Evolutionary conservation across 2,329 filamentous ascomycete genomes (phyloP).

Genomic region (Aspergillus clavatus): DNA sequence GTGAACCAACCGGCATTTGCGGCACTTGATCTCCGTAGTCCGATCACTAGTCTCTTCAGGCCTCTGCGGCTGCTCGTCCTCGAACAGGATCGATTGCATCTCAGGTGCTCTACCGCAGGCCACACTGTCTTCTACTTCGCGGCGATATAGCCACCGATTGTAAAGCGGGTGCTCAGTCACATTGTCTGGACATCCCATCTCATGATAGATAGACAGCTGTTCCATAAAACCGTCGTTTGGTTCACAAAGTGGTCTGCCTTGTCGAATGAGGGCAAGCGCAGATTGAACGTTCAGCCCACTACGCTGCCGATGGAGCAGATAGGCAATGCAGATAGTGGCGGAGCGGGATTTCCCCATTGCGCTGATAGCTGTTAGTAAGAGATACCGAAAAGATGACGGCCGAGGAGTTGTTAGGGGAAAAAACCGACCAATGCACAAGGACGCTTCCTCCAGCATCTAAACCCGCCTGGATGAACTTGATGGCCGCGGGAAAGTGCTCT

Average conservation of each 20-base stretch:
- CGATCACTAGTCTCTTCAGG: constrained; percentile 18
- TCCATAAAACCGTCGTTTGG: constrained; percentile 90
- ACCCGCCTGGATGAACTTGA: constrained; percentile 77
- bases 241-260: constrained; percentile 71
- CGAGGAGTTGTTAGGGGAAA: too few species aligned
- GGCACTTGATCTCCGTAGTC: constrained; percentile 68
- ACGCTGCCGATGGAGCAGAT: constrained; percentile 62
- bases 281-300: constrained; percentile 55
- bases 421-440: constrained; percentile 66
- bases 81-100: constrained; percentile 69
- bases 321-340: constrained; percentile 76
- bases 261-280: constrained; percentile 65
- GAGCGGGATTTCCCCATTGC: constrained; percentile 96
- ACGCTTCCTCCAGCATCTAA: constrained; percentile 58
- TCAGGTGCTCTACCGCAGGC: constrained; percentile 75
- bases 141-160: constrained; percentile 69
- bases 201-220: constrained; percentile 80
- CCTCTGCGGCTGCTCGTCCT: constrained; percentile 44
- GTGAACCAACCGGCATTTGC: constrained; percentile 72
- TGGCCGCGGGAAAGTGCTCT: constrained; percentile 70
- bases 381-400: constrained; percentile 8
- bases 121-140: constrained; percentile 62
- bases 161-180: constrained; percentile 69
- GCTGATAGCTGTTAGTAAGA: constrained; percentile 46
- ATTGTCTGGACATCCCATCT: constrained; percentile 73